Percentiles rank a stretch among this genome's conserved stretches.
Conservation (phyloP, 768 basidiomycete species). For the Russula compacta region DNA sequence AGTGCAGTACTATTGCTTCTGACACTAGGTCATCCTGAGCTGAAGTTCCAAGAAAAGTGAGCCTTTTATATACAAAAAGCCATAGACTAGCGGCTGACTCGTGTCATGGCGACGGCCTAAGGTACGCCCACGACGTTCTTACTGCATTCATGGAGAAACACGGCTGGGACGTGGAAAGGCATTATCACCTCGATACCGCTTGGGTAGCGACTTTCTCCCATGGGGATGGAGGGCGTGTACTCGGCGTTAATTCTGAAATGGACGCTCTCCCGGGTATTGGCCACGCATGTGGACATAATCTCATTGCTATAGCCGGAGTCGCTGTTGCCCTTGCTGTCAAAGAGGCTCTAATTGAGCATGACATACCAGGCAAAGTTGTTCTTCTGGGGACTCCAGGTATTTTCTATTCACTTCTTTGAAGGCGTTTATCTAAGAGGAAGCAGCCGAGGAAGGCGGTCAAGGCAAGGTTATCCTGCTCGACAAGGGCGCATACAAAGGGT, state of each 20-base stretch:
- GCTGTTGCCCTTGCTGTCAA: conserved; percentile 65
- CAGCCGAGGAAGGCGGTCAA: conserved; percentile 71
- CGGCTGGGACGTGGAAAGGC: conserved; percentile 53
- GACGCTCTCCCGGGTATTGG: conserved; percentile 36
- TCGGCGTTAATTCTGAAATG: conserved; percentile 76
- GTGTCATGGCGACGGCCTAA: conserved; percentile 22
- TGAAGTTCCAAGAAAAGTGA: conserved; percentile 61
- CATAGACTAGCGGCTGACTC: background rate
- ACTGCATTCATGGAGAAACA: conserved; percentile 57
- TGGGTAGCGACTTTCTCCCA: conserved; percentile 64
- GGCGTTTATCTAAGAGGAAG: background rate
- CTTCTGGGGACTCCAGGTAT: conserved; percentile 73
- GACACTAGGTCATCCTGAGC: conserved; percentile 55
- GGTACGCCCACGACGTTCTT: conserved; percentile 62
- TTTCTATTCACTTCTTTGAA: background rate
- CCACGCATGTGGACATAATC: conserved; percentile 76
- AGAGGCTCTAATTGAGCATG: conserved; percentile 47
- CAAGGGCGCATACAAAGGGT: conserved; percentile 61
- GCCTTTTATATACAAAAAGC: background rate
- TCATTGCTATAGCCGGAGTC: conserved; percentile 70
- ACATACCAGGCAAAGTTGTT: conserved; percentile 59
- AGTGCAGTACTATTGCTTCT: background rate
- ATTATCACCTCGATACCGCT: conserved; percentile 60
- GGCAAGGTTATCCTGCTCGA: conserved; percentile 68
- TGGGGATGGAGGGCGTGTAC: conserved; percentile 56